These are phyloP conservation scores for Colletotrichum noveboracense DNA, from an alignment of 2,329 filamentous ascomycete species.

Conservation along the genomic window DNA sequence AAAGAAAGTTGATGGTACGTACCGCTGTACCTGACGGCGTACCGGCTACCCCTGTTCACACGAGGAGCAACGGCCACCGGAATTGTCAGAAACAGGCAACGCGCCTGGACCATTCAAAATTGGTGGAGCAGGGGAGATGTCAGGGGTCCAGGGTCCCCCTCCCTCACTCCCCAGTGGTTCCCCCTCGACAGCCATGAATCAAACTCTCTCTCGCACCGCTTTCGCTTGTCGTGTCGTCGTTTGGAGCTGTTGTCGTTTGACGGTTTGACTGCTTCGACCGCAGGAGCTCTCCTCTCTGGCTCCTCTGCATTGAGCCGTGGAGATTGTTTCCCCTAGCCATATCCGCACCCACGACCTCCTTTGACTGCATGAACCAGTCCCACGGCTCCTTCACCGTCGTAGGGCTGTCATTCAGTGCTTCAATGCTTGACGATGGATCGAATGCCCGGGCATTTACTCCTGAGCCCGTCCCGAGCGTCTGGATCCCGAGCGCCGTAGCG, in stretches of 20 bases:
- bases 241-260: background rate
- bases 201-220: background rate
- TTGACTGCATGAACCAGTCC: background rate
- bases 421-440: background rate
- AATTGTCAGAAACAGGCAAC: conserved; percentile 15
- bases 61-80: conserved; percentile 16
- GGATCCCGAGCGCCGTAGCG: background rate
- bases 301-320: background rate
- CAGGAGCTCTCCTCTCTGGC: background rate
- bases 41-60: conserved; percentile 4
- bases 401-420: background rate
- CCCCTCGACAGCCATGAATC: conserved; percentile 2
- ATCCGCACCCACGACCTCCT: background rate
- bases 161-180: background rate
- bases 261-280: background rate
- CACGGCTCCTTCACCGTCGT: background rate
- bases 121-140: conserved; percentile 1
- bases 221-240: background rate
- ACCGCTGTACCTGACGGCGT: conserved; percentile 5
- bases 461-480: background rate
- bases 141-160: background rate
- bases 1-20: conserved; percentile 1
- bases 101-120: conserved; percentile 16
- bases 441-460: background rate
- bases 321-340: background rate